These are phyloP conservation scores for Vitis amurensis DNA, from an alignment of 164 flowering plant genomes.

Conservation along the genomic window DNA sequence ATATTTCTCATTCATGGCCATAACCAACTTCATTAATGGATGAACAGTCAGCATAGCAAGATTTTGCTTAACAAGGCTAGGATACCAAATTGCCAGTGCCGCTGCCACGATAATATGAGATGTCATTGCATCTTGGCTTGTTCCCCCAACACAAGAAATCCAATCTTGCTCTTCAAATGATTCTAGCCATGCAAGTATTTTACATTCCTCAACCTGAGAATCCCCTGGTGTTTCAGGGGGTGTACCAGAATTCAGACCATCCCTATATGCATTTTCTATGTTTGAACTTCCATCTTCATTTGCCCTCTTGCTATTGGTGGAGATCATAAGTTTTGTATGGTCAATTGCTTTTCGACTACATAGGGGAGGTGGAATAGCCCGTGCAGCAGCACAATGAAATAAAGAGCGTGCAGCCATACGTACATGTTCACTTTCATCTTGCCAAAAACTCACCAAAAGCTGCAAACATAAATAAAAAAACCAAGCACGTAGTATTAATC, in stretches of 20 bases:
- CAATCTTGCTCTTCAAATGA: slow-evolving; percentile 93
- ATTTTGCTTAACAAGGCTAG: slow-evolving; percentile 77
- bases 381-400: slow-evolving; percentile 97
- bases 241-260: slow-evolving; percentile 14
- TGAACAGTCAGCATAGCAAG: slow-evolving; percentile 71
- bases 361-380: slow-evolving; percentile 84
- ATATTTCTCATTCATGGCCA: slow-evolving; percentile 90
- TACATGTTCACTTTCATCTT: slow-evolving; percentile 89
- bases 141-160: slow-evolving; percentile 95
- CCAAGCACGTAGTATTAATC: neutral
- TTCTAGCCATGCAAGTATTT: slow-evolving; percentile 75
- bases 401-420: slow-evolving; percentile 98
- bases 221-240: slow-evolving; percentile 22
- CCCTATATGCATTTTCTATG: slow-evolving; percentile 21
- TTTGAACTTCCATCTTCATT: slow-evolving; percentile 10
- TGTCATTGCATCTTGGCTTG: slow-evolving; percentile 96
- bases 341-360: slow-evolving; percentile 39
- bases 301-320: slow-evolving; percentile 22
- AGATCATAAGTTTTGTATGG: slow-evolving; percentile 22
- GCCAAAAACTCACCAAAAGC: slow-evolving; percentile 97
- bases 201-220: slow-evolving; percentile 48
- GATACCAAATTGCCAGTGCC: slow-evolving; percentile 93
- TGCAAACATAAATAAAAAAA: slow-evolving; percentile 31
- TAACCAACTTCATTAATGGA: slow-evolving; percentile 79
- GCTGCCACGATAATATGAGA: slow-evolving; percentile 96